Evolutionary conservation across 2,329 filamentous ascomycete species (phyloP).

Genomic region (Epichloe baconii): DNA sequence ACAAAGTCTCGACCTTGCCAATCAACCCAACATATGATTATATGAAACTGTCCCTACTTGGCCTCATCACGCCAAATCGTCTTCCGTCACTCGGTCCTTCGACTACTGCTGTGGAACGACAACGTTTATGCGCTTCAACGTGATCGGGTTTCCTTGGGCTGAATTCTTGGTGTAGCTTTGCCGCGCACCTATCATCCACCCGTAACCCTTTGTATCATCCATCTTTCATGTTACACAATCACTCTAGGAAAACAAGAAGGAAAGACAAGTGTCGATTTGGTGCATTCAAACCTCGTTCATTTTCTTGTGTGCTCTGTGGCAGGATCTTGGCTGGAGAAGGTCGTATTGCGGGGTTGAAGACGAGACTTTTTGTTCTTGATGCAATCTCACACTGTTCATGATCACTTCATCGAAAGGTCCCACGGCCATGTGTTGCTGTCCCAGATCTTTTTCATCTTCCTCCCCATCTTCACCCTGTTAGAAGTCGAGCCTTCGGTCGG

Average conservation of each 20-base stretch:
- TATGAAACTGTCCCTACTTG: not conserved
- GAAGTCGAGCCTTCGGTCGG: not conserved
- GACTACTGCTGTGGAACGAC: not conserved
- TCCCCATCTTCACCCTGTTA: not conserved
- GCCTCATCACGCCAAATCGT: not conserved
- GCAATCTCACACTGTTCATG: not conserved
- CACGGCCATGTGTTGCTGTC: not conserved
- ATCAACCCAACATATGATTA: not conserved
- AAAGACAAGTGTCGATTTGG: constrained; percentile 2
- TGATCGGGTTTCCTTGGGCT: constrained; percentile 1
- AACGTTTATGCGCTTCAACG: not conserved
- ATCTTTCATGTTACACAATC: not conserved
- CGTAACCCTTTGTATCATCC: not conserved
- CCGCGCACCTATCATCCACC: not conserved
- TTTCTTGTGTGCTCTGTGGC: not conserved
- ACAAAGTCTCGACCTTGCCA: not conserved
- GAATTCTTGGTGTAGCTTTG: constrained; percentile 1
- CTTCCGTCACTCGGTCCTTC: not conserved
- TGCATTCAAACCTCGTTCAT: not conserved
- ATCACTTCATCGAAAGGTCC: not conserved
- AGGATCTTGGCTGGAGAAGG: not conserved
- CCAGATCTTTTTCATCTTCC: not conserved
- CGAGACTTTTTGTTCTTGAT: not conserved
- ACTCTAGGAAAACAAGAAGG: not conserved
- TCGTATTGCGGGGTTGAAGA: not conserved